Evolutionary conservation across 1,284 basidiomycete genomes (phyloP).

Genomic region (Trichosporon ovoides): DNA sequence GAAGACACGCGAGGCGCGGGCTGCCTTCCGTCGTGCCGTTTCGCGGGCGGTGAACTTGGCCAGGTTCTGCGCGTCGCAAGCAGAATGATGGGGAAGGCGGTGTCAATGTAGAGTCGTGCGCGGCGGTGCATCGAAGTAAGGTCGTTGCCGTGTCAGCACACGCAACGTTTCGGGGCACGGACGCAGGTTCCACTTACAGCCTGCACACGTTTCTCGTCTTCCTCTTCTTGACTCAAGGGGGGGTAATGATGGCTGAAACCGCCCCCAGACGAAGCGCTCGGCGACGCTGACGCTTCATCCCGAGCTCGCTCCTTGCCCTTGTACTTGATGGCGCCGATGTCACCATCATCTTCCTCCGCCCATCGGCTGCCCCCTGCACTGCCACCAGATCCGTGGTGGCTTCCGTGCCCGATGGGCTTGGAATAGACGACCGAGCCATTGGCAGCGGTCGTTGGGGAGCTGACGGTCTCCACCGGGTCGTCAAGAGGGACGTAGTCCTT

Average conservation of each 20-base stretch:
- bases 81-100: not conserved
- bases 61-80: slow-evolving; percentile 33
- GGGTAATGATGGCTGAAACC: slow-evolving; percentile 28
- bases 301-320: slow-evolving; percentile 32
- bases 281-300: slow-evolving; percentile 28
- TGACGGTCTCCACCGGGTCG: slow-evolving; percentile 27
- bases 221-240: slow-evolving; percentile 39
- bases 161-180: not conserved
- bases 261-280: not conserved
- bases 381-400: not conserved
- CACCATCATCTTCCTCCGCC: slow-evolving; percentile 20
- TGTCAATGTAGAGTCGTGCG: not conserved
- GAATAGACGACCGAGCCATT: slow-evolving; percentile 39
- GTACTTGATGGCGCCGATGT: slow-evolving; percentile 17
- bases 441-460: slow-evolving; percentile 26
- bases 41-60: slow-evolving; percentile 44
- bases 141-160: slow-evolving; percentile 7
- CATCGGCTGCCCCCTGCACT: slow-evolving; percentile 12
- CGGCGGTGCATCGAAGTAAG: too few species aligned
- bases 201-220: slow-evolving; percentile 43
- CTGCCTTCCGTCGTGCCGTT: slow-evolving; percentile 40
- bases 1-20: slow-evolving; percentile 30
- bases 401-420: slow-evolving; percentile 11
- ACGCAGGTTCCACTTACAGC: slow-evolving; percentile 31
- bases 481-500: slow-evolving; percentile 37